phyloP scores from a whole-genome alignment of 2,329 filamentous ascomycete species.

The Phyllosticta citriasiana region DNA sequence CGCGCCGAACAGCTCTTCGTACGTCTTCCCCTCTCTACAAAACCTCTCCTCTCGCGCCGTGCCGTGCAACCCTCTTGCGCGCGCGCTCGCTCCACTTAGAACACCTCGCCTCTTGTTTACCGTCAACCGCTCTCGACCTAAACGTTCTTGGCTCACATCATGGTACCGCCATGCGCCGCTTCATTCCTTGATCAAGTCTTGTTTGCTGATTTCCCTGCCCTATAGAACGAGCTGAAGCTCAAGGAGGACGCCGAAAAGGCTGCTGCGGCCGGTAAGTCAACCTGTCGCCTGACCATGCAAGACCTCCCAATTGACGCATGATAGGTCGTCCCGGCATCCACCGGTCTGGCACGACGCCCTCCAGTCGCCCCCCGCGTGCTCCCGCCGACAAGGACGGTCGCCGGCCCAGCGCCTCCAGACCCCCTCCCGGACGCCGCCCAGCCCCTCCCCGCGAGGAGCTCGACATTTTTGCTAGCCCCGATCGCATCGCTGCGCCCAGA shows the following conservation, averaged over 20 bases:
- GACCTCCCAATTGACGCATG: neutral
- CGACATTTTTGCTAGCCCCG: constrained; percentile 33
- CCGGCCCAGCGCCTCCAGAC: neutral
- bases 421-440: constrained; percentile 11
- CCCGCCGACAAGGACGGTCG: constrained; percentile 21
- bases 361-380: constrained; percentile 20
- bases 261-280: constrained; percentile 2
- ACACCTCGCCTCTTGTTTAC: neutral
- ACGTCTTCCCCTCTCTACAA: constrained; percentile 35
- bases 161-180: constrained; percentile 27
- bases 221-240: constrained; percentile 57
- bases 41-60: constrained; percentile 1
- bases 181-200: constrained; percentile 25
- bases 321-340: constrained; percentile 26
- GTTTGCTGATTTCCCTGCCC: constrained; percentile 34
- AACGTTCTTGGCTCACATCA: neutral
- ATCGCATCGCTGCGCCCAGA: constrained; percentile 32
- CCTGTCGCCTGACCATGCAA: constrained; percentile 7
- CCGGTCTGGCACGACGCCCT: constrained; percentile 37
- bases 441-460: constrained; percentile 15
- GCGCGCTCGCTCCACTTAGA: neutral
- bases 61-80: constrained; percentile 4
- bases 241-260: constrained; percentile 50
- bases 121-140: neutral
- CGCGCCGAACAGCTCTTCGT: constrained; percentile 67